These are phyloP conservation scores for Syzygium aqueum DNA, from an alignment of 345 rosid species.

Conservation along the genomic window DNA sequence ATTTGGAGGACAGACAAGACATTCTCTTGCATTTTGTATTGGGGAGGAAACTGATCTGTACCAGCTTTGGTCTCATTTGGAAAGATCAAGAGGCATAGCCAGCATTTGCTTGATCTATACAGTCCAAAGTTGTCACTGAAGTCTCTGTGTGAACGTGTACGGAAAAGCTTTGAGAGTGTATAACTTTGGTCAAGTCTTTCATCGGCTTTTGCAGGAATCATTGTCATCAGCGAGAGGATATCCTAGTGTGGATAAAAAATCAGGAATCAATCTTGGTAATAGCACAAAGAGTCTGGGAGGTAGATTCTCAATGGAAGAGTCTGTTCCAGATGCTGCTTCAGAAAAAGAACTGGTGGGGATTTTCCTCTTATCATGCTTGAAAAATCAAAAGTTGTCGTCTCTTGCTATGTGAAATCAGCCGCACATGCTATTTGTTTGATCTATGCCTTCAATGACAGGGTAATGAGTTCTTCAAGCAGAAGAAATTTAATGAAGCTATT, in stretches of 20 bases:
- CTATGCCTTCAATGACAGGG: constrained; percentile 34
- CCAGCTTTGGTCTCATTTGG: background rate
- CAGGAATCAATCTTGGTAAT: background rate
- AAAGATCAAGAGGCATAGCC: background rate
- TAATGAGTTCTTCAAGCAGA: constrained; percentile 74
- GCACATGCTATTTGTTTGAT: background rate
- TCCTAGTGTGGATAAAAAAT: constrained; percentile 13
- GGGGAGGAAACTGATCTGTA: background rate
- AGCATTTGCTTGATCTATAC: background rate
- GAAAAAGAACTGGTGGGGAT: constrained; percentile 74
- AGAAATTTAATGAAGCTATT: constrained; percentile 76
- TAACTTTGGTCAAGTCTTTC: background rate
- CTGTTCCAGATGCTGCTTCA: constrained; percentile 50
- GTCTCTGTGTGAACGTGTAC: background rate
- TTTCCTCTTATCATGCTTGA: background rate
- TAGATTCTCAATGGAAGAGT: constrained; percentile 30
- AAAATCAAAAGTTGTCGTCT: background rate
- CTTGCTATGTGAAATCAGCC: background rate
- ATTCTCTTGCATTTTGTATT: background rate
- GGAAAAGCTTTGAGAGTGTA: background rate
- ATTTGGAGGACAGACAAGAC: background rate
- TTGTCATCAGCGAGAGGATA: constrained; percentile 9
- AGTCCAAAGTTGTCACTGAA: background rate
- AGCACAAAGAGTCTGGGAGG: constrained; percentile 21
- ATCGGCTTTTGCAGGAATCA: constrained; percentile 1